Evolutionary conservation across 129 eudicot species (phyloP).

Genomic region (Helichrysum umbraculigerum): DNA sequence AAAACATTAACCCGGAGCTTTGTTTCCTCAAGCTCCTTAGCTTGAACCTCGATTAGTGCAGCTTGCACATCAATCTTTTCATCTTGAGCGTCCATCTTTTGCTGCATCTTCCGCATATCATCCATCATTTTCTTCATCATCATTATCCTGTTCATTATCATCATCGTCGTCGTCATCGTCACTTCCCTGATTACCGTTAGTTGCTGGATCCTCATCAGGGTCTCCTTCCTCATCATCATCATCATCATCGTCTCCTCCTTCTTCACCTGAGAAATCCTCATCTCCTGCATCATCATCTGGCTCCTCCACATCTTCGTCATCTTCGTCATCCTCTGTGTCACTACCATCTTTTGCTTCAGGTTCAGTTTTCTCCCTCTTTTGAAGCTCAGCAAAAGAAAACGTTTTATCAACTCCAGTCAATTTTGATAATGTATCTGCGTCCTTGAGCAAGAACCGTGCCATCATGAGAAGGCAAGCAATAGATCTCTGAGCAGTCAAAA

Average conservation of each 20-base stretch:
- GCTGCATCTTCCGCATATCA: too few relatives aligned
- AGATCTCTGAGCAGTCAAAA: slow-evolving; percentile 70
- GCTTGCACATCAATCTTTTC: too few relatives aligned
- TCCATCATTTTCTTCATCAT: slow-evolving; percentile 62
- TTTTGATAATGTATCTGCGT: slow-evolving; percentile 23
- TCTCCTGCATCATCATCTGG: slow-evolving; percentile 65
- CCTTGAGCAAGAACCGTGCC: slow-evolving; percentile 53
- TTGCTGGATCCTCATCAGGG: slow-evolving; percentile 57
- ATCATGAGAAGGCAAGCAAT: slow-evolving; percentile 51
- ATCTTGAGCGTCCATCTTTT: too few relatives aligned
- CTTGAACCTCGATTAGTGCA: too few relatives aligned
- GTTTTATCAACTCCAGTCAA: slow-evolving; percentile 36
- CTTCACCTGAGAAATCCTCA: slow-evolving; percentile 87
- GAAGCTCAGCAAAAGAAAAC: slow-evolving; percentile 73
- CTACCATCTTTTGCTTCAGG: slow-evolving; percentile 71
- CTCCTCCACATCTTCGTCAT: slow-evolving; percentile 63
- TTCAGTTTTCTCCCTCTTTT: slow-evolving; percentile 42
- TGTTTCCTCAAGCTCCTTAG: too few relatives aligned
- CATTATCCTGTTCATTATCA: slow-evolving; percentile 50
- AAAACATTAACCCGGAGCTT: too few relatives aligned
- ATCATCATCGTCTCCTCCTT: slow-evolving; percentile 61
- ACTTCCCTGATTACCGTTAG: slow-evolving; percentile 68
- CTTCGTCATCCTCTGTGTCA: slow-evolving; percentile 80
- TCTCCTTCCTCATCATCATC: slow-evolving; percentile 62
- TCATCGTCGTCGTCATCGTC: slow-evolving; percentile 66